Evolutionary conservation across 176 grass and related monocot genomes (phyloP).

Genomic region (Chloris gayana): DNA sequence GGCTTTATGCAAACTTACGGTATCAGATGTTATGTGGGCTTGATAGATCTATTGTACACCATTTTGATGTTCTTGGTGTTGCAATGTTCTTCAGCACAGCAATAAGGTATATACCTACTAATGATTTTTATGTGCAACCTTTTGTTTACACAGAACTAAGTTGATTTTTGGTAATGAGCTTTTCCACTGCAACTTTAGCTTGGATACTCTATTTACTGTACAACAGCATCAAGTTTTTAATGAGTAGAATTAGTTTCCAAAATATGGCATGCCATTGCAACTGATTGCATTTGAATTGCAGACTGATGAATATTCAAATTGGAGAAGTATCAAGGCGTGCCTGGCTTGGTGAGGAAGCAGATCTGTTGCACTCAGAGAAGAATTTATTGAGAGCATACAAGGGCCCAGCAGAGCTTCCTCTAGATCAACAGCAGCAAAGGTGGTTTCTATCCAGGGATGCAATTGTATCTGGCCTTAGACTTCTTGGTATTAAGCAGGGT

Average conservation of each 20-base stretch:
- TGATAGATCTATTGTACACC: slow-evolving; percentile 66
- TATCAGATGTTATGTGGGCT: slow-evolving; percentile 90
- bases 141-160: no score
- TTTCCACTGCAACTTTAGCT: no score
- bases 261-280: neutral
- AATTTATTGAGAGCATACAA: slow-evolving; percentile 73
- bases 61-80: slow-evolving; percentile 94
- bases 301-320: slow-evolving; percentile 73
- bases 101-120: slow-evolving; percentile 58
- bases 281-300: slow-evolving; percentile 42
- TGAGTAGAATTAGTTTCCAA: no score
- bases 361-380: slow-evolving; percentile 72
- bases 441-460: slow-evolving; percentile 98
- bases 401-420: slow-evolving; percentile 50
- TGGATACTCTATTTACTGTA: no score
- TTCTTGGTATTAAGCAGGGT: slow-evolving; percentile 92
- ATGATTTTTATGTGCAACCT: neutral
- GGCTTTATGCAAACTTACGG: slow-evolving; percentile 81
- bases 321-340: slow-evolving; percentile 78
- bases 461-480: slow-evolving; percentile 75
- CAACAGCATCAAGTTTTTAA: no score
- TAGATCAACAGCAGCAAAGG: slow-evolving; percentile 61
- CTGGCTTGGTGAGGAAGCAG: slow-evolving; percentile 82
- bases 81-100: slow-evolving; percentile 79
- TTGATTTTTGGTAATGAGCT: no score